Conservation (phyloP, 1,284 basidiomycete species). For the Ustilago nuda region DNA sequence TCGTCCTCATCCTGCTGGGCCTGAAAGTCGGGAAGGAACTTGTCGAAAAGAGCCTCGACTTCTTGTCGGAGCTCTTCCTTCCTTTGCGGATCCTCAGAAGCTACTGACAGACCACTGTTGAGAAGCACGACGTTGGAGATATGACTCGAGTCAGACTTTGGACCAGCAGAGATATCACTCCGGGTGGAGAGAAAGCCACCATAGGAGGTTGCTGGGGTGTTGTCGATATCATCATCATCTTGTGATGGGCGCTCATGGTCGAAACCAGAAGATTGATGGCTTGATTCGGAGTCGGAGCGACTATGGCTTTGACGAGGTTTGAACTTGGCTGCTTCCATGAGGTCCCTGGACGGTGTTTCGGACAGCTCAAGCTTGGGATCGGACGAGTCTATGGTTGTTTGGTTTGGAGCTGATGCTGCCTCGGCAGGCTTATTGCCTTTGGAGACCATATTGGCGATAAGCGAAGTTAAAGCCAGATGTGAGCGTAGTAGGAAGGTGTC, state of each 20-base stretch:
- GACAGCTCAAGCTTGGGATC: neutral
- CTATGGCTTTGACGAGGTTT: constrained; percentile 25
- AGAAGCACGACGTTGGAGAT: constrained; percentile 23
- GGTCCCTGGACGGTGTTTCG: neutral
- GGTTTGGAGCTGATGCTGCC: neutral
- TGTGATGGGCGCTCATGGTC: constrained; percentile 41
- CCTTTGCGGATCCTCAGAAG: constrained; percentile 31
- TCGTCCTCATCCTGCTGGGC: constrained; percentile 23
- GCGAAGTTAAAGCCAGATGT: neutral
- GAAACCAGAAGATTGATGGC: constrained; percentile 37
- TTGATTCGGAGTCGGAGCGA: constrained; percentile 31
- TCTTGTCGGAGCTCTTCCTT: constrained; percentile 34
- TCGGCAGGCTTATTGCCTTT: constrained; percentile 1
- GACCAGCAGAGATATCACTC: constrained; percentile 25
- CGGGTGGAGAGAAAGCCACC: constrained; percentile 31
- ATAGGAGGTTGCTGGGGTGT: constrained; percentile 47
- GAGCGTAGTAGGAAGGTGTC: neutral
- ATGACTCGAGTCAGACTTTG: constrained; percentile 33
- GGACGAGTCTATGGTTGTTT: neutral
- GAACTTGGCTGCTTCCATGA: constrained; percentile 38
- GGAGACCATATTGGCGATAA: constrained; percentile 11
- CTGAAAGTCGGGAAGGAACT: constrained; percentile 36
- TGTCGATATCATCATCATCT: constrained; percentile 47
- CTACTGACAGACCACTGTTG: constrained; percentile 25
- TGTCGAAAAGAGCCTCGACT: constrained; percentile 42